Conservation (phyloP, 106 monocot species). For the Dendrobium officinale region DNA sequence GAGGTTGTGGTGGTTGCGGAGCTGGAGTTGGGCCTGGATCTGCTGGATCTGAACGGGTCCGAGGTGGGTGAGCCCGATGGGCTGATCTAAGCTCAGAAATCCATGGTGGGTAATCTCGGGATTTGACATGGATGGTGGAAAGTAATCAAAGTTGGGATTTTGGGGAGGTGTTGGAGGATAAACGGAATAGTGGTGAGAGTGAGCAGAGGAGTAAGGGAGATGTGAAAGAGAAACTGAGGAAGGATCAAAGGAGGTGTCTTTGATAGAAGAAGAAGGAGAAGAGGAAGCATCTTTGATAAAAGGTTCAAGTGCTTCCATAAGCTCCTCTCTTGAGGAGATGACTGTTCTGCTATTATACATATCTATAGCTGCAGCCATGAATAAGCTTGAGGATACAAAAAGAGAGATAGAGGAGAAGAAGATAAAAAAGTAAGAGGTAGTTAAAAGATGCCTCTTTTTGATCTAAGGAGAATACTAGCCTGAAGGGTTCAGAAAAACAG, state of each 20-base stretch:
- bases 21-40: constrained; percentile 59
- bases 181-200: not conserved
- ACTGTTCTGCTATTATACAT: constrained; percentile 20
- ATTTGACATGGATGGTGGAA: not conserved
- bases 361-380: constrained; percentile 34
- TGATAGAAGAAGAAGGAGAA: constrained; percentile 1
- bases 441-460: constrained; percentile 16
- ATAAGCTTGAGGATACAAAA: not conserved
- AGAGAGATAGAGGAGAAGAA: not conserved
- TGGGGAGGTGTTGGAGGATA: not conserved
- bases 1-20: constrained; percentile 24
- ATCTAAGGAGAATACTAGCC: constrained; percentile 6
- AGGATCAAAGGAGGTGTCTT: not conserved
- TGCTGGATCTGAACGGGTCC: constrained; percentile 53
- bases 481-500: constrained; percentile 35
- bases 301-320: constrained; percentile 52
- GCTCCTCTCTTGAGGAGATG: constrained; percentile 28
- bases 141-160: not conserved
- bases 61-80: constrained; percentile 39
- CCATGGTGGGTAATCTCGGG: not conserved
- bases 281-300: constrained; percentile 43
- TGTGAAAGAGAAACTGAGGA: not conserved
- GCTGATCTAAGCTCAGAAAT: not conserved
- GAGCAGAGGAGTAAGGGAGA: not conserved
- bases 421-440: constrained; percentile 4